These are phyloP conservation scores for Nepenthes mirabilis DNA, from an alignment of 148 eudicot genomes.

Conservation along the genomic window DNA sequence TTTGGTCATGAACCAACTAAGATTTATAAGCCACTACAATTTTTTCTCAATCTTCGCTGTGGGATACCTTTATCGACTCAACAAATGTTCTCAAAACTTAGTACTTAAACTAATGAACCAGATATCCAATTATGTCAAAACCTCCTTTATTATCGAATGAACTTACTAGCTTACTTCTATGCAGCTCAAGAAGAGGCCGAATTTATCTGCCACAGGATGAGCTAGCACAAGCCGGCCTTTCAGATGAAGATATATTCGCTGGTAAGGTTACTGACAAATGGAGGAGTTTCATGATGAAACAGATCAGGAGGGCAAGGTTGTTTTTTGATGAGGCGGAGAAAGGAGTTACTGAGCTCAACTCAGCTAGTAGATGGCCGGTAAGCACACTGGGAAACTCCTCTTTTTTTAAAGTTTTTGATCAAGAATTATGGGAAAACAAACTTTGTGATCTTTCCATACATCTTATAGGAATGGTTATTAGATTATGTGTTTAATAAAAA, in stretches of 20 bases:
- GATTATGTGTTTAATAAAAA: too few relatives aligned
- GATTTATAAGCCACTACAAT: too few relatives aligned
- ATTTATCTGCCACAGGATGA: constrained; percentile 93
- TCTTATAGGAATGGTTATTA: too few relatives aligned
- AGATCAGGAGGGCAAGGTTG: constrained; percentile 83
- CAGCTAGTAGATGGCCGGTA: constrained; percentile 98
- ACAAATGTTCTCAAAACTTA: too few relatives aligned
- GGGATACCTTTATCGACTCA: too few relatives aligned
- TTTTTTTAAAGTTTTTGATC: too few relatives aligned
- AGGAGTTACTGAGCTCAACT: constrained; percentile 75
- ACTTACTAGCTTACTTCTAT: background rate
- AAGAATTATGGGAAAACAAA: too few relatives aligned
- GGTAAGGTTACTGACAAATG: constrained; percentile 92
- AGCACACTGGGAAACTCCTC: constrained; percentile 5
- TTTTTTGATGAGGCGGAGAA: constrained; percentile 88
- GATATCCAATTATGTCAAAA: too few relatives aligned
- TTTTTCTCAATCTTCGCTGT: too few relatives aligned
- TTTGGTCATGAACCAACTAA: too few relatives aligned
- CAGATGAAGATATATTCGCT: constrained; percentile 88
- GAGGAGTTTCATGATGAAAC: constrained; percentile 89
- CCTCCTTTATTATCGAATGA: background rate
- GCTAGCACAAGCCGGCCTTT: constrained; percentile 83
- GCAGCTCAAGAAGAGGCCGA: constrained; percentile 87
- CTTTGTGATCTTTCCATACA: too few relatives aligned
- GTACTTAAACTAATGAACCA: too few relatives aligned